Percentiles rank a stretch among this genome's conserved stretches.
phyloP scores from a whole-genome alignment of 768 basidiomycete genomes.

The Hericium rajendrae region DNA sequence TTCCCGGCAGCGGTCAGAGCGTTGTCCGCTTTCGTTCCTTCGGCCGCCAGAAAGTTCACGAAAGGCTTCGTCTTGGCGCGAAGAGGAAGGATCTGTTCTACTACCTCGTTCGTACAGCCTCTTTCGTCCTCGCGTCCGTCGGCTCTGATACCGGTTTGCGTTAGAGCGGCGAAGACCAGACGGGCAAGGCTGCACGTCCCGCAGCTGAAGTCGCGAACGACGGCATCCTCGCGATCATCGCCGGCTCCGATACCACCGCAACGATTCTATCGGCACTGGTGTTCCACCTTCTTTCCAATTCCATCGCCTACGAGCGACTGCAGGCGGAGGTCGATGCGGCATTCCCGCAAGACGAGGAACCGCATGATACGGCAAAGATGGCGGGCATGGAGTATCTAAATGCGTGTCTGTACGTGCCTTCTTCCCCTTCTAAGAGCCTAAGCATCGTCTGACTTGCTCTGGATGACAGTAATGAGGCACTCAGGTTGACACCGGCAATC shows the following conservation, averaged over 20 bases:
- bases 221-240: background rate
- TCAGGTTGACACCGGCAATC: background rate
- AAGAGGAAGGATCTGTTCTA: slow-evolving; percentile 27
- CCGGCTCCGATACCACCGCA: background rate
- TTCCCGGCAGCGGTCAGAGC: background rate
- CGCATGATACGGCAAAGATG: background rate
- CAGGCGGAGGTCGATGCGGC: background rate
- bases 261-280: background rate
- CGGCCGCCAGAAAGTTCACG: background rate
- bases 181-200: background rate
- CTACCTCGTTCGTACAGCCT: slow-evolving; percentile 22
- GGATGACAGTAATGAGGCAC: background rate
- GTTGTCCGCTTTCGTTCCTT: background rate
- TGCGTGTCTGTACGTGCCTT: background rate
- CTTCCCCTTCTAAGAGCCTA: background rate
- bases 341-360: background rate
- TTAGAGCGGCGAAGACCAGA: background rate
- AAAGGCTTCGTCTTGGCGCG: background rate
- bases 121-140: background rate
- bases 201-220: background rate
- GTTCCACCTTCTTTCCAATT: background rate
- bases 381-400: background rate
- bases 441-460: background rate
- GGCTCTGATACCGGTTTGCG: background rate
- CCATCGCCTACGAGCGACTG: background rate